Base-by-base conservation (phyloP, 192 early-diverging fungal species). In the Coemansia sp. region DNA sequence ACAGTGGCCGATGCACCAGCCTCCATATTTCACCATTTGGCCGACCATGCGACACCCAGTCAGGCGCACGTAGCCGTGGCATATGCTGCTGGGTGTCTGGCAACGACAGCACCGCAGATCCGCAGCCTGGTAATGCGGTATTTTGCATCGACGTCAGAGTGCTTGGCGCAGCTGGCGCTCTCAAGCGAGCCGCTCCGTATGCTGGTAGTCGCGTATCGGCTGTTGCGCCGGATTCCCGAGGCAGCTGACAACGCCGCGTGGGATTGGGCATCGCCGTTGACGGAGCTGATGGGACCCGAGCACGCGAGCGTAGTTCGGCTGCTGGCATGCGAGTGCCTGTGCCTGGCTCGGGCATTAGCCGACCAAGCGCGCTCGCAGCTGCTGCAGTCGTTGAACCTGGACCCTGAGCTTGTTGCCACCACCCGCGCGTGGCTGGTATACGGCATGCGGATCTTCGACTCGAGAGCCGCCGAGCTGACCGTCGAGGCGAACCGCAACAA, bases 21-120 rank as follows among this genome's bases (percentile, higher is more conserved):
- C 29, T 35, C 65, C 2, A 68, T 78, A 37, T 70, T 82, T 64
- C 69, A 46, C 51, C 69, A 68, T 2, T 41, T 73, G 31, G 37
- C 59, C 0, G 31, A 59, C 4, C 62, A 59, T 34, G 45, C 44
- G 13, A 9, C 37, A 0, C 21, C 21, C 60, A 81, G 62, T 39
- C 64, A 41, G 66, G 85, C 69, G 77, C 85, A 69, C 68, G 68
- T 65, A 19, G 62, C 64, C 14, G 72, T 85, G 5, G 81, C 84
- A 1, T 69, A 70, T 66, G 89, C 92, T 1, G 86, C 89, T 39
- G 86, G 87, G 33, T 21, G 81, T 33, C 76, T 93, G 54, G 70
- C 91, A 31, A 84, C 87, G 10, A 88, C 88, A 24, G 83, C 89
- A 41, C 93, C 93, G 36, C 93, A 94, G 72, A 75, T 91, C 13